These are phyloP conservation scores for Ensete glaucum DNA, from an alignment of 176 grass and related monocot genomes.

Conservation along the genomic window DNA sequence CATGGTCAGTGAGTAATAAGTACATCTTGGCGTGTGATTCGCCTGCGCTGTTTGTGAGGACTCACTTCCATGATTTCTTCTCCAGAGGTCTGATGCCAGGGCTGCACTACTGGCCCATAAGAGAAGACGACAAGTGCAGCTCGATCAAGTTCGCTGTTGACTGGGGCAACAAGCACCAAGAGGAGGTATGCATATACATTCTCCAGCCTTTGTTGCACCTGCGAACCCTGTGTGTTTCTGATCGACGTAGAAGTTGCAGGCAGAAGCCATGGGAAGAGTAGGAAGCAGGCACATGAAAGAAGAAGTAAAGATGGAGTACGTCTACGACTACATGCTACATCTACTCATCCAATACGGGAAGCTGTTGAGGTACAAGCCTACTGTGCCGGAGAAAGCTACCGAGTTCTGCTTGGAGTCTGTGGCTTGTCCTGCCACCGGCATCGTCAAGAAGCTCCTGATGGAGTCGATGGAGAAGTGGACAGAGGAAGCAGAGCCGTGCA, in stretches of 20 bases:
- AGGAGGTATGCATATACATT: conserved; percentile 12
- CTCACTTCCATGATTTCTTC: conserved; percentile 60
- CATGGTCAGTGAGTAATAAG: conserved; percentile 85
- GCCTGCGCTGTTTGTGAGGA: conserved; percentile 37
- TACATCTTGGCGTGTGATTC: conserved; percentile 83
- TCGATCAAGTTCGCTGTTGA: conserved; percentile 58
- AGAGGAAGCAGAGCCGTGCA: conserved; percentile 37
- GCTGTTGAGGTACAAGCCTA: conserved; percentile 65
- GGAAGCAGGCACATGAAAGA: conserved; percentile 41
- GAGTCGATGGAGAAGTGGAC: conserved; percentile 45
- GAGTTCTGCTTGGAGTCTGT: conserved; percentile 55
- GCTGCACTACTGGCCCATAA: conserved; percentile 71
- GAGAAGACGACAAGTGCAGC: conserved; percentile 26
- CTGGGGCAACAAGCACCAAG: conserved; percentile 65
- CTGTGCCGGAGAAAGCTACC: conserved; percentile 44
- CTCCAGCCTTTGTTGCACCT: no score
- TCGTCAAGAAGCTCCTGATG: conserved; percentile 36
- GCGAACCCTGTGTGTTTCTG: no score
- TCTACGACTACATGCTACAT: conserved; percentile 95
- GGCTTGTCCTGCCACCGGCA: conserved; percentile 28
- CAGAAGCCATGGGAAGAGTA: conserved; percentile 31
- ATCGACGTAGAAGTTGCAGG: neutral
- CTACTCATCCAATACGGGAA: conserved; percentile 46
- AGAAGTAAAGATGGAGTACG: conserved; percentile 59
- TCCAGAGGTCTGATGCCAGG: conserved; percentile 54